Conservation (phyloP, 2,329 filamentous ascomycete species). For the Escovopsis weberi region DNA sequence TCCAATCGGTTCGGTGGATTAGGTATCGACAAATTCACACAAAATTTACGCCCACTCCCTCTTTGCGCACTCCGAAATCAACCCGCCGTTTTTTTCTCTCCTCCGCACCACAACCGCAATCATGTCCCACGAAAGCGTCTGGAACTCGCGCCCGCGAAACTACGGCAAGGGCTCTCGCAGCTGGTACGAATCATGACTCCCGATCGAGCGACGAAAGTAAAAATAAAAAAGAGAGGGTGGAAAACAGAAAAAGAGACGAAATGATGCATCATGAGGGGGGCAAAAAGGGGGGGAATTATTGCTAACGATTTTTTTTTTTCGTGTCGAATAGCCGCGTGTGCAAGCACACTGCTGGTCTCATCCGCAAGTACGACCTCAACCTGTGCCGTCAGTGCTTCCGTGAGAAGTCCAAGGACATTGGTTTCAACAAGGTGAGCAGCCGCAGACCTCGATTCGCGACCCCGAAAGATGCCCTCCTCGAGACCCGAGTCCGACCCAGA, state of each 20-base stretch:
- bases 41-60: conserved; percentile 22
- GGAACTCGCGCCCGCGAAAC: conserved; percentile 94
- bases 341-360: conserved; percentile 96
- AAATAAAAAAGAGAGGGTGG: not conserved
- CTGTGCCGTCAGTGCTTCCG: conserved; percentile 70
- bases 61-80: conserved; percentile 18
- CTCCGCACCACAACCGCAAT: conserved; percentile 23
- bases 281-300: conserved; percentile 2
- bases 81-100: conserved; percentile 9
- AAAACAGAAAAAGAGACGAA: not conserved
- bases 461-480: too few relatives aligned
- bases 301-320: conserved; percentile 16
- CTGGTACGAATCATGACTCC: conserved; percentile 52
- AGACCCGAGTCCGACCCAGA: too few relatives aligned
- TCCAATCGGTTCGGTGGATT: conserved; percentile 16
- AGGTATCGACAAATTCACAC: conserved; percentile 21
- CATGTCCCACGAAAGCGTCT: conserved; percentile 82
- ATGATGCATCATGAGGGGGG: too few relatives aligned
- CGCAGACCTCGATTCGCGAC: not conserved
- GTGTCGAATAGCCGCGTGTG: conserved; percentile 40
- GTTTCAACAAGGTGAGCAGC: conserved; percentile 52
- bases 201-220: not conserved
- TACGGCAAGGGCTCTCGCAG: conserved; percentile 93
- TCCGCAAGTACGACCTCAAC: conserved; percentile 98
- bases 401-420: conserved; percentile 59